phyloP scores from a whole-genome alignment of 225 moss, liverwort and hornwort genomes.

The Takakia lepidozioides region DNA sequence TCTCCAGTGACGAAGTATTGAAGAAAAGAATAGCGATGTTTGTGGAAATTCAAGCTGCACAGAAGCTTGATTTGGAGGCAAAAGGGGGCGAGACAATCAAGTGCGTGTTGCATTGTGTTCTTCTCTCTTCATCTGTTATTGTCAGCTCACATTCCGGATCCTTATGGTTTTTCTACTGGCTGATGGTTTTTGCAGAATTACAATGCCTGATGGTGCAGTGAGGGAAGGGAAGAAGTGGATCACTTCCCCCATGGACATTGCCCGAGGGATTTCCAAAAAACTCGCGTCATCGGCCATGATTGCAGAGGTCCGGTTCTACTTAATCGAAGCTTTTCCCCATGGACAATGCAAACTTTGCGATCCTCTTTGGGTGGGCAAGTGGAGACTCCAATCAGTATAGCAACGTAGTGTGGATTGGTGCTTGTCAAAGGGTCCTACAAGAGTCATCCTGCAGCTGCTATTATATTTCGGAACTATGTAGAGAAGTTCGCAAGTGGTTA shows the following conservation, averaged over 20 bases:
- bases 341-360: too few species aligned
- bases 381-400: too few species aligned
- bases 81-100: conserved; percentile 62
- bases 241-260: conserved; percentile 75
- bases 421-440: too few species aligned
- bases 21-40: conserved; percentile 60
- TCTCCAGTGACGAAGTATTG: conserved; percentile 20
- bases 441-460: too few species aligned
- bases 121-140: background rate
- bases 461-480: too few species aligned
- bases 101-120: conserved; percentile 12
- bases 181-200: conserved; percentile 31
- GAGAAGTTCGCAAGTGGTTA: too few species aligned
- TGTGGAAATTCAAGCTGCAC: conserved; percentile 39
- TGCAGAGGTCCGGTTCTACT: conserved; percentile 42
- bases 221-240: conserved; percentile 81
- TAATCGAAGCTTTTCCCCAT: too few species aligned
- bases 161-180: background rate
- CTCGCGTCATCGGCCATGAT: conserved; percentile 74
- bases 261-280: conserved; percentile 60
- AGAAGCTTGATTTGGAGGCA: conserved; percentile 27
- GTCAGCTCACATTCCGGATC: too few species aligned
- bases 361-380: too few species aligned
- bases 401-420: too few species aligned
- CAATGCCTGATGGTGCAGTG: conserved; percentile 75